Percentiles rank a stretch among this genome's conserved stretches.
Conservation (phyloP, 148 eudicot genomes). For the Limonium bicolor region DNA sequence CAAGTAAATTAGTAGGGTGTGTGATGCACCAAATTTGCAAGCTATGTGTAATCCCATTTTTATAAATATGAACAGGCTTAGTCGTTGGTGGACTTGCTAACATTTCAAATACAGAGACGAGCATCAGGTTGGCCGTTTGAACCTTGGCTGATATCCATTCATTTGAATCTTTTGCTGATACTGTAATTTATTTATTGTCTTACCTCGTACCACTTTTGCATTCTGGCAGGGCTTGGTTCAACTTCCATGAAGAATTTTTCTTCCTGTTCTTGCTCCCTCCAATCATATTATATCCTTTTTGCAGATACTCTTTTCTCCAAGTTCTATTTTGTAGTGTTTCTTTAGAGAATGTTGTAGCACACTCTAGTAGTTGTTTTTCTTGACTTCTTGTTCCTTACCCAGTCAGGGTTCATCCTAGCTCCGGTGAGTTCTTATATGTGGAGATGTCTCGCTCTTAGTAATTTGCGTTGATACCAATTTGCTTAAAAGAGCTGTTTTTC, state of each 20-base stretch:
- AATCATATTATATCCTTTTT: conserved; percentile 85
- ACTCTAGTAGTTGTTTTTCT: conserved; percentile 31
- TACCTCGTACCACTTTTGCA: too few species aligned
- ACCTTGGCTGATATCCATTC: too few species aligned
- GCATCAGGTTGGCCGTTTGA: conserved; percentile 93
- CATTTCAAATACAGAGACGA: conserved; percentile 82
- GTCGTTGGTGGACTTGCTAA: conserved; percentile 97
- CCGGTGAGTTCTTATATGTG: conserved; percentile 63
- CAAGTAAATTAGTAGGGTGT: too few species aligned
- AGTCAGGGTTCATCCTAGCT: conserved; percentile 89
- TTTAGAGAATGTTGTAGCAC: too few species aligned
- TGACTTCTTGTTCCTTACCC: conserved; percentile 57
- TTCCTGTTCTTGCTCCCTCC: conserved; percentile 94
- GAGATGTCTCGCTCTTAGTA: too few species aligned
- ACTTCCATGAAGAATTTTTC: conserved; percentile 98
- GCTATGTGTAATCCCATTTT: not conserved
- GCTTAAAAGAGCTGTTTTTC: not conserved
- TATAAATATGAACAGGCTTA: conserved; percentile 39
- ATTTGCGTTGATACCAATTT: too few species aligned
- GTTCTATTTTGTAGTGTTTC: too few species aligned
- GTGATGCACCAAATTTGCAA: too few species aligned
- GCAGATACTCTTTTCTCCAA: too few species aligned
- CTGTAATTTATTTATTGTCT: too few species aligned
- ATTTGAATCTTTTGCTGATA: too few species aligned
- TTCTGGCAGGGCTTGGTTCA: conserved; percentile 83